Base-by-base conservation (phyloP, 2,329 filamentous ascomycete species). In the Capronia americana region DNA sequence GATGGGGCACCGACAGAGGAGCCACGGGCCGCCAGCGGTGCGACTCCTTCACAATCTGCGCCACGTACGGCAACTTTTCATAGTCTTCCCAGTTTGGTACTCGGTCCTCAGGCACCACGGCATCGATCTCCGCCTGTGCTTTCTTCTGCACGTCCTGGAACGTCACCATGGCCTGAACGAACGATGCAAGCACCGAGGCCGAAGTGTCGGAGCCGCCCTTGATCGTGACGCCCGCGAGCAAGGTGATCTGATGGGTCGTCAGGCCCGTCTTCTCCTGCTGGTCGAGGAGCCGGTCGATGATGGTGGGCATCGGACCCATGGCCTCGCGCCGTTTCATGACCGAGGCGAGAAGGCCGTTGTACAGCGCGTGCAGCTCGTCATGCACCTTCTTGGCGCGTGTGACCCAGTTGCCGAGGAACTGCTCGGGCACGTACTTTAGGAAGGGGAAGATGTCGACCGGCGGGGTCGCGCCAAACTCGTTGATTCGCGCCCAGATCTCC, bases 401-500 rank as follows among this genome's bases (percentile, higher is more conserved):
- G 6, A 74, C 72, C 75, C 79, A 84, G 64, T 79, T 79, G 0
- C 76, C 75, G 53, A 81, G 77, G 3, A 82, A 53, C 0, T 62
- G 61, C 61, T 83, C 74, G 0, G 83, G 83, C 11, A 84, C 67
- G 4, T 69, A 76, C 46, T 82, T 78, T 8, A 85, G 70, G 26
- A 79, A 74, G 0, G 82, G 80, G 59, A 80, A 82, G 44, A 81
- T 75, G 59, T 85, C 83, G 0, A 85, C 79, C 0, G 83, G 83
- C 0, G 83, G 82, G 0, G 81, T 84, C 7, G 77, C 79, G 0
- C 82, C 83, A 0, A 78, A 60, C 57, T 57, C 28, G 28, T 41
- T 57, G 44, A 73, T 64, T 30, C 61, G 32, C 10, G 64, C 63
- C 56, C 70, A 69, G 20, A 64, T 58, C 50, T 73, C 61, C 4